Percentiles rank a stretch among this genome's conserved stretches.
These are phyloP conservation scores for Eucalyptus guilfoylei DNA, from an alignment of 345 rosid species.

Conservation along the genomic window DNA sequence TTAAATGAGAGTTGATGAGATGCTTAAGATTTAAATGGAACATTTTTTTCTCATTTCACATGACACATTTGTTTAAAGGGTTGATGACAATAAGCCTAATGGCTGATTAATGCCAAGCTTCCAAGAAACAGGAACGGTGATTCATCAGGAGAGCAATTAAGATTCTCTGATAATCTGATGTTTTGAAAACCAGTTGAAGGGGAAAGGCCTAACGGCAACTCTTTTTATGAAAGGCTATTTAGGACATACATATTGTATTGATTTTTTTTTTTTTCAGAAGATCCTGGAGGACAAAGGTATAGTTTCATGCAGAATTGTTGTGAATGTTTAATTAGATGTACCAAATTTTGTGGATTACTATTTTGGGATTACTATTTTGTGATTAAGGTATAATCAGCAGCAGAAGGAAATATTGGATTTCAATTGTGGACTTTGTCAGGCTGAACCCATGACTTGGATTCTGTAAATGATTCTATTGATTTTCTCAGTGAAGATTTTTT, in stretches of 20 bases:
- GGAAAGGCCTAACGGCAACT: background rate
- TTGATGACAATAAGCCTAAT: background rate
- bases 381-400: background rate
- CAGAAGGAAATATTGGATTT: background rate
- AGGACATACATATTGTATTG: background rate
- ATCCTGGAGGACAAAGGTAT: background rate
- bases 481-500: background rate
- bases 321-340: background rate
- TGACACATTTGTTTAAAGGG: background rate
- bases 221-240: background rate
- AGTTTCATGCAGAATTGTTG: background rate
- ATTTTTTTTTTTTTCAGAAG: background rate
- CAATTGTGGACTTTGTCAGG: background rate
- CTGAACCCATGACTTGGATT: background rate
- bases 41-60: background rate
- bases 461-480: background rate
- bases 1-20: background rate
- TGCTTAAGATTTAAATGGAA: background rate
- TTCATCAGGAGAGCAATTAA: background rate
- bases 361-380: no score
- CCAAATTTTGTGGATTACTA: background rate
- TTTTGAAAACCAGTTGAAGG: background rate
- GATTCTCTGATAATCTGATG: background rate
- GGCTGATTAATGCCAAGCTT: background rate
- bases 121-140: background rate